Evolutionary conservation across 768 basidiomycete genomes (phyloP).

Genomic region (Mycena rebaudengoi): DNA sequence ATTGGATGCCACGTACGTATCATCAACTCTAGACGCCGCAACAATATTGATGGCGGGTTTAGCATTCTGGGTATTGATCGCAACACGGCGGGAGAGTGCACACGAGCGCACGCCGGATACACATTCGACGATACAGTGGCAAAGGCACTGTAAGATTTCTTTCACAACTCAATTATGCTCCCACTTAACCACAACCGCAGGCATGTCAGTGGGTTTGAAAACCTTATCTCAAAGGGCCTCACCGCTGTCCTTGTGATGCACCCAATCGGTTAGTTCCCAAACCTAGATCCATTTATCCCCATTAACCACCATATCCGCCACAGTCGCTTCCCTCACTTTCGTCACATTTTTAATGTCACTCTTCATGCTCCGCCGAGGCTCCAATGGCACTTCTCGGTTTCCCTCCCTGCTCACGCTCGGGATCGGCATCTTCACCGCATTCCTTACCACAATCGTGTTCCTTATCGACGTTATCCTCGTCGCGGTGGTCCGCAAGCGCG

Average conservation of each 20-base stretch:
- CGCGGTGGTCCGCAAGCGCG: constrained; percentile 50
- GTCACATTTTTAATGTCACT: constrained; percentile 58
- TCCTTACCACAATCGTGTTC: constrained; percentile 59
- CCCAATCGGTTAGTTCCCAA: constrained; percentile 54
- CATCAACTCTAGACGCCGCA: constrained; percentile 22
- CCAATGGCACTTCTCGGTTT: constrained; percentile 45
- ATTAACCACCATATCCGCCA: constrained; percentile 1
- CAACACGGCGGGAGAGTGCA: constrained; percentile 52
- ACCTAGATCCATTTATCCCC: no score
- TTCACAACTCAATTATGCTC: constrained; percentile 20
- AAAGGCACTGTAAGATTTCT: constrained; percentile 49
- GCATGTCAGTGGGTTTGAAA: constrained; percentile 43
- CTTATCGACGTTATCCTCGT: constrained; percentile 62
- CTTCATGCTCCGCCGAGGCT: constrained; percentile 50
- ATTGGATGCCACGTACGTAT: constrained; percentile 52
- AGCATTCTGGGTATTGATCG: constrained; percentile 54
- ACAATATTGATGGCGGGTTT: constrained; percentile 4
- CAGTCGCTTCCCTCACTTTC: constrained; percentile 61
- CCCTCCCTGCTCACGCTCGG: constrained; percentile 48
- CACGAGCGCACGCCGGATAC: constrained; percentile 60
- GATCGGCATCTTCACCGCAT: constrained; percentile 48
- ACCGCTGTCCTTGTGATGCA: constrained; percentile 63
- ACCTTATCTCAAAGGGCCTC: constrained; percentile 52
- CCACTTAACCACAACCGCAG: constrained; percentile 34
- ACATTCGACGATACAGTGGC: constrained; percentile 60